These are phyloP conservation scores for Aspergillus bertholletiae DNA, from an alignment of 495 filamentous ascomycete species.

Conservation along the genomic window DNA sequence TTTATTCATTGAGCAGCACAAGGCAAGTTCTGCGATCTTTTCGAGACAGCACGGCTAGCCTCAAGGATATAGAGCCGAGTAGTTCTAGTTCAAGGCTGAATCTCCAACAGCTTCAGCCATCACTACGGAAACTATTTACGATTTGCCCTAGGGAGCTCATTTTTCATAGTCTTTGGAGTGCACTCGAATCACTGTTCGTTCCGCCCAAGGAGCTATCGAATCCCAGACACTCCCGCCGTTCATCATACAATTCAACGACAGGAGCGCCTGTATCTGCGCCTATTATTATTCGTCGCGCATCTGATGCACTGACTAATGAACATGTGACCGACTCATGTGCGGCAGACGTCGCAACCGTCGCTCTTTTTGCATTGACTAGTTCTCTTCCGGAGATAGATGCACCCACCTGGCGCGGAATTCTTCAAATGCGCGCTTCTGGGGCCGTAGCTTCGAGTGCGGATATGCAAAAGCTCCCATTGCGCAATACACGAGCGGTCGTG, in stretches of 20 bases:
- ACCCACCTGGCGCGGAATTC: constrained; percentile 48
- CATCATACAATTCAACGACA: constrained; percentile 32
- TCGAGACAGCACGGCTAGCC: constrained; percentile 30
- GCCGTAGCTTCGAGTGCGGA: constrained; percentile 46
- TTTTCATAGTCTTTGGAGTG: constrained; percentile 74
- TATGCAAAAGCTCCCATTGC: constrained; percentile 30
- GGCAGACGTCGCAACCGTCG: constrained; percentile 53
- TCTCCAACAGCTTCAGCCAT: constrained; percentile 27
- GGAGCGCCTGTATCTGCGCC: constrained; percentile 18
- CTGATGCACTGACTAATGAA: constrained; percentile 26
- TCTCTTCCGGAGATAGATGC: constrained; percentile 42
- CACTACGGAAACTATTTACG: constrained; percentile 31
- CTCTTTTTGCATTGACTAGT: constrained; percentile 54
- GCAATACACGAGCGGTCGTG: constrained; percentile 27
- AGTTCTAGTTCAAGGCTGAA: constrained; percentile 22
- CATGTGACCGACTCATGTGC: constrained; percentile 52
- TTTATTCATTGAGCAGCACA: constrained; percentile 67
- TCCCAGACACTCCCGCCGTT: constrained; percentile 32
- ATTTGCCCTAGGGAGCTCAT: constrained; percentile 52
- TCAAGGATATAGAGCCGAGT: constrained; percentile 4
- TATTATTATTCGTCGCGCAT: constrained; percentile 24
- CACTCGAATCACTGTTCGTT: constrained; percentile 63
- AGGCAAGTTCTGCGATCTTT: constrained; percentile 65
- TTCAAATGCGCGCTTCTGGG: constrained; percentile 51
- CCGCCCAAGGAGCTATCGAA: constrained; percentile 54